These are phyloP conservation scores for Ophidiomyces ophidiicola DNA, from an alignment of 2,329 filamentous ascomycete genomes.

Conservation along the genomic window DNA sequence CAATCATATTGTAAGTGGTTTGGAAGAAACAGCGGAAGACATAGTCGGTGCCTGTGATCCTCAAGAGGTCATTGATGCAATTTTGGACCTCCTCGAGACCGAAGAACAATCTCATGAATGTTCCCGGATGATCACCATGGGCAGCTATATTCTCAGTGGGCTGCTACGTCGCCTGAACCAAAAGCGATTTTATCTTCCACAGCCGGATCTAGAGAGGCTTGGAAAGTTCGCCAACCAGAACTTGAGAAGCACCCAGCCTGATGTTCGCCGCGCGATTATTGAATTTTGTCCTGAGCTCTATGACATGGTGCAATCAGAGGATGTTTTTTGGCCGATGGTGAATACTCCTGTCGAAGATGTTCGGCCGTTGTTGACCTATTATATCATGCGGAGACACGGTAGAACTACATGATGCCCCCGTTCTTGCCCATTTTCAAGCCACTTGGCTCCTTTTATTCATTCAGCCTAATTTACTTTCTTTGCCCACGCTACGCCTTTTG, in stretches of 20 bases:
- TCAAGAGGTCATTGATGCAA: constrained; percentile 23
- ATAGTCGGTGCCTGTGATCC: constrained; percentile 24
- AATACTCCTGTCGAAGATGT: constrained; percentile 23
- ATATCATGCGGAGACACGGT: constrained; percentile 20
- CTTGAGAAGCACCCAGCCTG: constrained; percentile 25
- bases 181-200: constrained; percentile 14
- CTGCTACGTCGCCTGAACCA: constrained; percentile 21
- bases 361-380: constrained; percentile 29
- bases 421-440: background rate
- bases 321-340: constrained; percentile 23
- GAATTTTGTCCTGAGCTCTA: constrained; percentile 24
- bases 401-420: constrained; percentile 1
- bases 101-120: constrained; percentile 24
- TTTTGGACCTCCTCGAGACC: constrained; percentile 24
- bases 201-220: constrained; percentile 20
- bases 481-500: background rate
- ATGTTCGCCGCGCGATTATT: constrained; percentile 29
- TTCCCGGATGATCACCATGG: constrained; percentile 27
- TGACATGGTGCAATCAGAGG: constrained; percentile 21
- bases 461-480: background rate
- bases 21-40: constrained; percentile 30
- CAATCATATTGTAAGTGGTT: constrained; percentile 30
- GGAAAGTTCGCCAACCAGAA: constrained; percentile 25
- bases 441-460: no score
- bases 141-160: constrained; percentile 22